Percentiles rank a stretch among this genome's conserved stretches.
Conservation (phyloP, 768 basidiomycete genomes). For the Tylopilus sp. region DNA sequence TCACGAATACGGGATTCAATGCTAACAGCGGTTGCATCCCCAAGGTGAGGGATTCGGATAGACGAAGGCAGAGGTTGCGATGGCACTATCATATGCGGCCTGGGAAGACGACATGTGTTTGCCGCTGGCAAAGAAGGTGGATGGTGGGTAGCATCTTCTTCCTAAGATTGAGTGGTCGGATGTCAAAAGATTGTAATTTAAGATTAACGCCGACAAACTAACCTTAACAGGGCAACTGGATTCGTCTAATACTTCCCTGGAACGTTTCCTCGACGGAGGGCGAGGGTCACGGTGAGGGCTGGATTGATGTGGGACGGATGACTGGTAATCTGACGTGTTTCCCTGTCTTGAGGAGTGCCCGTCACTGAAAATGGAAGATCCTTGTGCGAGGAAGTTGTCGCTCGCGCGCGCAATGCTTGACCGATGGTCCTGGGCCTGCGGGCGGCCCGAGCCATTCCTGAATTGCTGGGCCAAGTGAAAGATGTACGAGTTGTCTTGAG, state of each 20-base stretch:
- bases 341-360: conserved; percentile 19
- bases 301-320: conserved; percentile 13
- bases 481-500: conserved; percentile 22
- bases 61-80: conserved; percentile 19
- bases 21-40: conserved; percentile 6
- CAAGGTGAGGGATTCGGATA: conserved; percentile 14
- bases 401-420: conserved; percentile 32
- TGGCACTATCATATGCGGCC: conserved; percentile 22
- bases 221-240: conserved; percentile 30
- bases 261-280: conserved; percentile 32
- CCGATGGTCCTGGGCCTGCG: conserved; percentile 30
- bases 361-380: conserved; percentile 29
- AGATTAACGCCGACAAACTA: conserved; percentile 28
- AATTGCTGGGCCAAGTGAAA: conserved; percentile 24
- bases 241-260: conserved; percentile 30
- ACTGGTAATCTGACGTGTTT: conserved; percentile 15
- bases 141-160: conserved; percentile 22
- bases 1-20: conserved; percentile 17
- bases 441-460: conserved; percentile 15
- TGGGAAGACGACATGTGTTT: conserved; percentile 21
- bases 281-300: conserved; percentile 17
- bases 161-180: conserved; percentile 26
- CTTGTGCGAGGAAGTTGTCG: conserved; percentile 32
- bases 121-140: conserved; percentile 16
- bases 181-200: conserved; percentile 23